phyloP scores from a whole-genome alignment of 2,329 filamentous ascomycete species.

The Coniochaeta sp. region DNA sequence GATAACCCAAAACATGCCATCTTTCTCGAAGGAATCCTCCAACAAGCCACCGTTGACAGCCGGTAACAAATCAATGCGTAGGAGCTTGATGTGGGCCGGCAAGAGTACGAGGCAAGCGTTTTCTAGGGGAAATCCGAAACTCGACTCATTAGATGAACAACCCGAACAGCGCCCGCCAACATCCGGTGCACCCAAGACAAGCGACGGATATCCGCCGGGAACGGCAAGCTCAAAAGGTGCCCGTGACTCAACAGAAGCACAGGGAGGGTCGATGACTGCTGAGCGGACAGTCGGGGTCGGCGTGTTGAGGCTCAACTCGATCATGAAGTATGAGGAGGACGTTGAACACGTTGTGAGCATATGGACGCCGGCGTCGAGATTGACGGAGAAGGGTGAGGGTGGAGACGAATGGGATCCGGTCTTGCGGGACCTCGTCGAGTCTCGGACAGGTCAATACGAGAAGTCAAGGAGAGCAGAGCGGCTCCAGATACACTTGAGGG shows the following conservation, averaged over 20 bases:
- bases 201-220: slow-evolving; percentile 43
- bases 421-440: slow-evolving; percentile 66
- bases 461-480: slow-evolving; percentile 67
- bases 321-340: slow-evolving; percentile 67
- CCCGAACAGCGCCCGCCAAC: slow-evolving; percentile 27
- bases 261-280: slow-evolving; percentile 37
- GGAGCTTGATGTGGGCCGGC: slow-evolving; percentile 65
- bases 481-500: slow-evolving; percentile 70
- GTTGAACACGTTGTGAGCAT: slow-evolving; percentile 69
- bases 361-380: slow-evolving; percentile 59
- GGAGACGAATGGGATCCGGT: slow-evolving; percentile 66
- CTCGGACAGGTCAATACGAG: slow-evolving; percentile 65
- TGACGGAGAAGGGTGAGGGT: slow-evolving; percentile 48
- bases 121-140: slow-evolving; percentile 43
- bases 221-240: slow-evolving; percentile 46
- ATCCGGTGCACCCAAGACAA: slow-evolving; percentile 29
- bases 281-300: slow-evolving; percentile 71
- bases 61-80: slow-evolving; percentile 47
- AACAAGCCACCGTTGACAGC: slow-evolving; percentile 43
- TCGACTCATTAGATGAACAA: slow-evolving; percentile 52
- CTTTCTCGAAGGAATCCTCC: slow-evolving; percentile 30
- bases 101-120: slow-evolving; percentile 48
- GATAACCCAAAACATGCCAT: slow-evolving; percentile 25
- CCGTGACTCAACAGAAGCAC: slow-evolving; percentile 26
- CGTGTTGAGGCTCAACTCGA: slow-evolving; percentile 65